Evolutionary conservation across 1,284 basidiomycete genomes (phyloP).

Genomic region (Trametes versicolor): DNA sequence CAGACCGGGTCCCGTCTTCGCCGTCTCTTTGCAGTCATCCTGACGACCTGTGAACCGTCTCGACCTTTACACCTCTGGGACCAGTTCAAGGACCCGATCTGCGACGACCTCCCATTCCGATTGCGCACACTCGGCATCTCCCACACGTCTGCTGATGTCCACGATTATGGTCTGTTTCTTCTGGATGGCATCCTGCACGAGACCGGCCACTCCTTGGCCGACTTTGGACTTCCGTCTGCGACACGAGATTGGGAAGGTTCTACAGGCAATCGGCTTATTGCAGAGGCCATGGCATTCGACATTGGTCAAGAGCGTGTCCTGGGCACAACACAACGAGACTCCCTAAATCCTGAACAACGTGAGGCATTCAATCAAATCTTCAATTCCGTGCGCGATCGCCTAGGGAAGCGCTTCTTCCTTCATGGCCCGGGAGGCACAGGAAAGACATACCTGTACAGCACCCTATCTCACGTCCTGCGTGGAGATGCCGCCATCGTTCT

Average conservation of each 20-base stretch:
- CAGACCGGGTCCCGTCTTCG: conserved; percentile 50
- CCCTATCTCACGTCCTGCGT: conserved; percentile 46
- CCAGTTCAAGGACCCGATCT: conserved; percentile 46
- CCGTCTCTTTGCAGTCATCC: conserved; percentile 51
- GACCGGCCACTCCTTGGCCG: conserved; percentile 35
- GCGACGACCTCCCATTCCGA: conserved; percentile 48
- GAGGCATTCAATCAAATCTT: conserved; percentile 47
- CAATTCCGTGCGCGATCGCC: conserved; percentile 39
- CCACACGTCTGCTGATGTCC: conserved; percentile 44
- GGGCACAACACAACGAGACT: background rate
- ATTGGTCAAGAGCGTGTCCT: background rate
- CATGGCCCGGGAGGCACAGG: conserved; percentile 58
- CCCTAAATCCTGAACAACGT: conserved; percentile 49
- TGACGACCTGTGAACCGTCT: conserved; percentile 46
- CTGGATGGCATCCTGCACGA: conserved; percentile 44
- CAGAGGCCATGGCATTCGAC: conserved; percentile 50
- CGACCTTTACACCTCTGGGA: conserved; percentile 50
- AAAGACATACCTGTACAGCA: conserved; percentile 59
- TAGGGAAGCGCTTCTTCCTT: conserved; percentile 52
- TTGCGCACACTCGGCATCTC: conserved; percentile 26
- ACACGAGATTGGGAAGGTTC: conserved; percentile 46
- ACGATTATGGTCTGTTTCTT: conserved; percentile 53
- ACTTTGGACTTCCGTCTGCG: conserved; percentile 42
- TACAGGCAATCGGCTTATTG: conserved; percentile 47
- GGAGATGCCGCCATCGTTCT: conserved; percentile 47